Percentiles rank a stretch among this genome's conserved stretches.
phyloP scores from a whole-genome alignment of 495 filamentous ascomycete genomes.

The Penicillium herquei region DNA sequence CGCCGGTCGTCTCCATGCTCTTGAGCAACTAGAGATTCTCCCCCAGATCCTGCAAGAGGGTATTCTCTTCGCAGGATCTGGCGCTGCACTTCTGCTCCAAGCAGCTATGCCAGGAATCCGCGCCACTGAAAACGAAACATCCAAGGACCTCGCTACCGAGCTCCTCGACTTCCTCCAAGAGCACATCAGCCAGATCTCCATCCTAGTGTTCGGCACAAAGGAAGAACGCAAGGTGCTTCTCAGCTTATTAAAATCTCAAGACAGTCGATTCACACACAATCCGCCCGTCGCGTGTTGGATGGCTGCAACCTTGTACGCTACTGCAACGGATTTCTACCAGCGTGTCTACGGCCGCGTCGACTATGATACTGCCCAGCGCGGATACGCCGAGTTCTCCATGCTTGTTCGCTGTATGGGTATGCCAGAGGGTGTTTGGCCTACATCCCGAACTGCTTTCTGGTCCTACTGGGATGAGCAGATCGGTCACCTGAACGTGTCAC shows the following conservation, averaged over 20 bases:
- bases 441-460: conserved; percentile 37
- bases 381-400: conserved; percentile 36
- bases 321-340: conserved; percentile 44
- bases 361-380: conserved; percentile 36
- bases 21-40: conserved; percentile 37
- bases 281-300: conserved; percentile 36
- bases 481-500: conserved; percentile 28
- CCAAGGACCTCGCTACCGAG: conserved; percentile 30
- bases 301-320: conserved; percentile 41
- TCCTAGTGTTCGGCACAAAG: conserved; percentile 37
- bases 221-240: conserved; percentile 35
- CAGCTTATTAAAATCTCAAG: conserved; percentile 21
- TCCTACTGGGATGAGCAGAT: conserved; percentile 42
- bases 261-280: conserved; percentile 26
- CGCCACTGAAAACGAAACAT: conserved; percentile 12
- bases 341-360: conserved; percentile 39
- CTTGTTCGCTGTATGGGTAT: conserved; percentile 30
- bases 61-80: conserved; percentile 38
- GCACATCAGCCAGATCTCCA: conserved; percentile 38
- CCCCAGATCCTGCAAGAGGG: conserved; percentile 44
- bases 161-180: conserved; percentile 36
- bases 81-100: conserved; percentile 40
- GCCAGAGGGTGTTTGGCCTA: conserved; percentile 32
- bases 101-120: conserved; percentile 38
- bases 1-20: conserved; percentile 26